A percentile compares a stretch with the other conserved stretches of the same genome.
phyloP scores from a whole-genome alignment of 192 early-diverging fungal species.

The Backusella tuberculispora region DNA sequence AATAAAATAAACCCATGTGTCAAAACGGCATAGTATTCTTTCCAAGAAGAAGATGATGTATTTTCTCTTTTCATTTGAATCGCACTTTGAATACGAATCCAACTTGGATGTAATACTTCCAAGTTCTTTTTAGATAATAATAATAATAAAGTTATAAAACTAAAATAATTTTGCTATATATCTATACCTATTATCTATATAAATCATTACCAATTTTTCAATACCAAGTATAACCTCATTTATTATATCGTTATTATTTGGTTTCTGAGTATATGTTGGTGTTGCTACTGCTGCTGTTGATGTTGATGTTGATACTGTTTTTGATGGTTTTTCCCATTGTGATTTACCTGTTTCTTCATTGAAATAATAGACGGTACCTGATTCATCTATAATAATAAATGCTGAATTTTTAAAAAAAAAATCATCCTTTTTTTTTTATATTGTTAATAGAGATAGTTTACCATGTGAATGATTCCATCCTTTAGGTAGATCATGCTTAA shows the following conservation, averaged over 20 bases:
- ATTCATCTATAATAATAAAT: slow-evolving; percentile 43
- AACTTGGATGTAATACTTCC: slow-evolving; percentile 40
- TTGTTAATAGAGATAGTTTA: too few species aligned
- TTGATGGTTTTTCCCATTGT: slow-evolving; percentile 49
- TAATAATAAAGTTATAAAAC: background rate
- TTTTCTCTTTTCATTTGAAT: slow-evolving; percentile 49
- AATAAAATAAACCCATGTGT: slow-evolving; percentile 32
- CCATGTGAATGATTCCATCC: slow-evolving; percentile 52
- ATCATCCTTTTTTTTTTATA: too few species aligned
- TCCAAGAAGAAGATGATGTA: slow-evolving; percentile 29
- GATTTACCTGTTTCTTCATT: slow-evolving; percentile 53
- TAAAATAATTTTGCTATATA: background rate
- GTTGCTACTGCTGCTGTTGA: too few species aligned
- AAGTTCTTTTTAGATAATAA: slow-evolving; percentile 36
- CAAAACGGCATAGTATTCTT: slow-evolving; percentile 53
- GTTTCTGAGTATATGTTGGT: too few species aligned
- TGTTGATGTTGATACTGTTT: background rate
- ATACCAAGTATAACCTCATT: background rate
- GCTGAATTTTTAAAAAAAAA: background rate
- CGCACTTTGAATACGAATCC: slow-evolving; percentile 42
- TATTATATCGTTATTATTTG: background rate
- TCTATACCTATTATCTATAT: slow-evolving; percentile 24
- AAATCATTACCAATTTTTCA: background rate
- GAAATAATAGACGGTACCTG: slow-evolving; percentile 56
- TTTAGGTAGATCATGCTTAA: slow-evolving; percentile 37